Evolutionary conservation across 1,284 basidiomycete species (phyloP), one percentile per base, ranked within the genome.

Genomic region (Ganoderma resinaceum): DNA sequence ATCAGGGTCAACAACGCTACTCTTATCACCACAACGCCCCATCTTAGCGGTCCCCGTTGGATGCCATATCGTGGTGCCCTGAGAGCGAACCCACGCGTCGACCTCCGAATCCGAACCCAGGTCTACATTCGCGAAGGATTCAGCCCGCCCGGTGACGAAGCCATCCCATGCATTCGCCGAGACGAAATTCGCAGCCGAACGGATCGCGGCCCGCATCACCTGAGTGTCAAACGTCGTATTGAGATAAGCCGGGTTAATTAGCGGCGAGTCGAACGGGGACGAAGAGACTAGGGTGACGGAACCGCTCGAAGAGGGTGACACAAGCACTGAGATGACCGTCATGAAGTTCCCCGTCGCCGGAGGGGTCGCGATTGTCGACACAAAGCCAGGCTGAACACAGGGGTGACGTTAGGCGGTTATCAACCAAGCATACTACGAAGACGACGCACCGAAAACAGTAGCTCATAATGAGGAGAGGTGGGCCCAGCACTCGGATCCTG

Each of bases 191-290:
- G 74, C 71, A 9, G 75, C 72, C 12, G 72, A 72, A 63, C 79
- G 78, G 63, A 83, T 70, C 1, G 77, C 78, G 64, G 81, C 76
- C 1, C 76, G 75, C 68, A 82, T 75, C 0, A 77, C 75, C 62
- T 76, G 75, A 20, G 81, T 71, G 69, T 85, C 84, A 62, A 82
- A 81, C 8, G 78, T 72, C 3, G 80, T 75, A 20, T 70, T 71
- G 46, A 83, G 70, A 46, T 80, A 76, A 6, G 72, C 75, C 6
- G 80, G 80, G 71, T 85, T 74, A 65, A 86, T 81, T 23, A 80
- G 42, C 0, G 85, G 85, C 23, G 72, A 61, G 23, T 76, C 79
- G 62, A 84, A 82, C 0, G 84, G 81, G 69, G 82, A 74, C 20
- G 74, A 74, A 7, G 80, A 81, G 9, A 42, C 26, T 12, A 67